Conservation (phyloP, 2,329 filamentous ascomycete species). For the Dactylellina leptospora region DNA sequence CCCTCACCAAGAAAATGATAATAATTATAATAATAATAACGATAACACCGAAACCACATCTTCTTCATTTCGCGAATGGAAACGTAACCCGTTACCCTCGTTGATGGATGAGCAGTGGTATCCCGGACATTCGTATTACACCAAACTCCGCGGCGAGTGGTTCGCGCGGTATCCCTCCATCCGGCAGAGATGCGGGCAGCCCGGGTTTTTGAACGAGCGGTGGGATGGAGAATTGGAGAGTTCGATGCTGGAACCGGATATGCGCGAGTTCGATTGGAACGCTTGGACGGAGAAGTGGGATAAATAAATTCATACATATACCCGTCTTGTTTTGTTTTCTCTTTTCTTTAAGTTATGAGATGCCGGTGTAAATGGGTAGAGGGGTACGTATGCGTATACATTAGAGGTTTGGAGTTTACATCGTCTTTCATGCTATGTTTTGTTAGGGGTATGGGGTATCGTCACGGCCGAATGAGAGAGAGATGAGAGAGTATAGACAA, state of each 20-base stretch:
- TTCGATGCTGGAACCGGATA: not conserved
- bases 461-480: too few relatives aligned
- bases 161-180: not conserved
- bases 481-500: too few relatives aligned
- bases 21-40: not conserved
- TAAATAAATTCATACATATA: not conserved
- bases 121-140: conserved; percentile 18
- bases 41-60: not conserved
- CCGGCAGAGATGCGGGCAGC: not conserved
- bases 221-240: not conserved
- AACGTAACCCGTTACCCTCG: not conserved
- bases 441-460: too few relatives aligned
- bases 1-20: not conserved
- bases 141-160: conserved; percentile 5
- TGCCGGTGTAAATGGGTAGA: not conserved
- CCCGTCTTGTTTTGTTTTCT: not conserved
- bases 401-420: too few relatives aligned
- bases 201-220: not conserved
- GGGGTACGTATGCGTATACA: too few relatives aligned
- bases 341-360: not conserved
- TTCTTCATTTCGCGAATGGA: too few relatives aligned
- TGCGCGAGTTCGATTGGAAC: conserved; percentile 13
- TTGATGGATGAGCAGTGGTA: conserved; percentile 21
- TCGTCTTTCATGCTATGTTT: too few relatives aligned
- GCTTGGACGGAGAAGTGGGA: conserved; percentile 7